phyloP scores from a whole-genome alignment of 2,329 filamentous ascomycete species.

The Colletotrichum sp. region DNA sequence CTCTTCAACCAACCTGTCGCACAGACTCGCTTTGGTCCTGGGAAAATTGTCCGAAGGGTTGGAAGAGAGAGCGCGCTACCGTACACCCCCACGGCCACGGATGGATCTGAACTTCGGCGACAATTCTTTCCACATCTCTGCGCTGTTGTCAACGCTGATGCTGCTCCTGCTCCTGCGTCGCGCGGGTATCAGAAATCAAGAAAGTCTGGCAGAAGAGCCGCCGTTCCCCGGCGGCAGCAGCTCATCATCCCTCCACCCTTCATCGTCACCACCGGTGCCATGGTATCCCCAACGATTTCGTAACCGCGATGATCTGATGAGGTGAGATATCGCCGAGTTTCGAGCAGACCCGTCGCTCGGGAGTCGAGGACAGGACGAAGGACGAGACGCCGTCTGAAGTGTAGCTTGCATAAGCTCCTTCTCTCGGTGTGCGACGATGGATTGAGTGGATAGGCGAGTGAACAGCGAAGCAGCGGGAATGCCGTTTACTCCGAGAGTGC shows the following conservation, averaged over 20 bases:
- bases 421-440: background rate
- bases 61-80: background rate
- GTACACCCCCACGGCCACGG: slow-evolving; percentile 7
- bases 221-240: background rate
- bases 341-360: background rate
- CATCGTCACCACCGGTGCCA: slow-evolving; percentile 7
- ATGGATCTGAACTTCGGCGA: slow-evolving; percentile 15
- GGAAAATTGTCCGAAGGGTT: background rate
- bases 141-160: background rate
- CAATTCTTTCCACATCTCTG: background rate
- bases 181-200: slow-evolving; percentile 11
- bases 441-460: background rate
- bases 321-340: background rate
- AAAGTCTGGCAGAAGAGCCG: background rate
- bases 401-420: slow-evolving; percentile 1
- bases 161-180: background rate
- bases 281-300: background rate
- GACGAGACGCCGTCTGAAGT: slow-evolving; percentile 15
- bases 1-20: background rate
- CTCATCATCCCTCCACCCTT: background rate
- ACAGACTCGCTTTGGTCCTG: slow-evolving; percentile 3
- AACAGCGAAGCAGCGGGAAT: background rate
- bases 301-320: background rate
- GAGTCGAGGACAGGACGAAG: background rate
- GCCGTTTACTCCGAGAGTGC: background rate